A percentile compares a stretch with the other conserved stretches of the same genome.
phyloP scores from a whole-genome alignment of 371 early-diverging fungal genomes.

The Scutellospora calospora region DNA sequence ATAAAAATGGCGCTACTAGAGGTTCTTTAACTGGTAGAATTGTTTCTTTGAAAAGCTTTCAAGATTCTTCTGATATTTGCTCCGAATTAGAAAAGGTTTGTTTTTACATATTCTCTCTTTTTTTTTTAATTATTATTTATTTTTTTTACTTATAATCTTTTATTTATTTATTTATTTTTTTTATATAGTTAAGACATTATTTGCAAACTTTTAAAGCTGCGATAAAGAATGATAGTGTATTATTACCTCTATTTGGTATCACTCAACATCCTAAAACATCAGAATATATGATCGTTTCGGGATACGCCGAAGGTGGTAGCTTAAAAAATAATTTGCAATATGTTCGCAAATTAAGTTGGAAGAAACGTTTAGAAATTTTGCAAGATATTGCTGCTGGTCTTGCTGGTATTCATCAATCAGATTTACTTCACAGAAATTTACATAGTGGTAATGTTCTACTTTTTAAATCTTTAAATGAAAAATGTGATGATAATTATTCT shows the following conservation, averaged over 20 bases:
- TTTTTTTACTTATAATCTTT: no score
- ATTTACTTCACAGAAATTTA: conserved; percentile 30
- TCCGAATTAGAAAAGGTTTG: not conserved
- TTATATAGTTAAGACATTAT: not conserved
- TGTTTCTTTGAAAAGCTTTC: conserved; percentile 14
- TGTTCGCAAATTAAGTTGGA: conserved; percentile 4
- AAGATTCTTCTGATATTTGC: not conserved
- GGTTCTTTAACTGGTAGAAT: not conserved
- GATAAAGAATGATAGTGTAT: not conserved
- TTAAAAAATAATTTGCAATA: not conserved
- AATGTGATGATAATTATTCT: not conserved
- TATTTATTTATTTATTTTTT: no score
- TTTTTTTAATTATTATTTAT: no score
- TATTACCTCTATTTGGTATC: conserved; percentile 16
- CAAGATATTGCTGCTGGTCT: not conserved
- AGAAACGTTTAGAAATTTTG: conserved; percentile 21
- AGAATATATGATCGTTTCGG: conserved; percentile 24
- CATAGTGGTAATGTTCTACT: conserved; percentile 24
- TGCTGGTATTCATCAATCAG: not conserved
- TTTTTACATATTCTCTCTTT: not conserved
- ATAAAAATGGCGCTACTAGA: no score
- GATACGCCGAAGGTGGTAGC: conserved; percentile 3
- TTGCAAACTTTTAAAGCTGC: not conserved
- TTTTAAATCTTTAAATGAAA: no score
- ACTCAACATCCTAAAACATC: conserved; percentile 10